phyloP scores from a whole-genome alignment of 306 rosid genomes.

The Quercus ilex region DNA sequence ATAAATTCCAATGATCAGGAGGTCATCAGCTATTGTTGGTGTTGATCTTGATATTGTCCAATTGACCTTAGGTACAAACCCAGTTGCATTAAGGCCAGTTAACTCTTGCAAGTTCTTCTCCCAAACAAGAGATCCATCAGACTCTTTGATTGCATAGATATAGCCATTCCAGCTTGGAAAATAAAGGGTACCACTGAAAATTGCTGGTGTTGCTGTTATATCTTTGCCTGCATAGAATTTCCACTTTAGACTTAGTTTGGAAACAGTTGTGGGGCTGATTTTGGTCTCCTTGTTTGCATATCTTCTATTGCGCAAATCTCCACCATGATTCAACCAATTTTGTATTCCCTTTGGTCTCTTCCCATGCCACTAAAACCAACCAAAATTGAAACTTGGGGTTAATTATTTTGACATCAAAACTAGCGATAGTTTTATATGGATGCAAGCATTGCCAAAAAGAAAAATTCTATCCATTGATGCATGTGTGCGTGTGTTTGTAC shows the following conservation, averaged over 20 bases:
- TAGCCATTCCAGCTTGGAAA: conserved; percentile 69
- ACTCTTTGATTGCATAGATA: conserved; percentile 39
- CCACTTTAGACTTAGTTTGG: conserved; percentile 47
- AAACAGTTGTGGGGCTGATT: conserved; percentile 40
- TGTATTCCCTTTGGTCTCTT: conserved; percentile 2
- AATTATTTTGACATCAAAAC: no score
- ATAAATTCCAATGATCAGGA: conserved; percentile 36
- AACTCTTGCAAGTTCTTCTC: conserved; percentile 30
- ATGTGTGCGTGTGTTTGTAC: no score
- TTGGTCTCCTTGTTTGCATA: conserved; percentile 45
- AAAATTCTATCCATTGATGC: no score
- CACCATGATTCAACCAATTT: conserved; percentile 63
- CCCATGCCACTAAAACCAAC: conserved; percentile 4
- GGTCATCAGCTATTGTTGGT: conserved; percentile 37
- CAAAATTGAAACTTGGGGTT: no score
- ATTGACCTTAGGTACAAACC: conserved; percentile 26
- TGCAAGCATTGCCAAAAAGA: no score
- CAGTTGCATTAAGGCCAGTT: conserved; percentile 41
- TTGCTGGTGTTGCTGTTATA: conserved; percentile 55
- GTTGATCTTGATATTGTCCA: conserved; percentile 46
- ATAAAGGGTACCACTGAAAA: conserved; percentile 36
- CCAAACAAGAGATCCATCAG: conserved; percentile 35
- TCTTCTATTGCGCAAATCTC: conserved; percentile 62
- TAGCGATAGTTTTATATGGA: no score
- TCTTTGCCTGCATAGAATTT: conserved; percentile 48